Conservation (phyloP, 306 rosid species). For the Lotus japonicus region DNA sequence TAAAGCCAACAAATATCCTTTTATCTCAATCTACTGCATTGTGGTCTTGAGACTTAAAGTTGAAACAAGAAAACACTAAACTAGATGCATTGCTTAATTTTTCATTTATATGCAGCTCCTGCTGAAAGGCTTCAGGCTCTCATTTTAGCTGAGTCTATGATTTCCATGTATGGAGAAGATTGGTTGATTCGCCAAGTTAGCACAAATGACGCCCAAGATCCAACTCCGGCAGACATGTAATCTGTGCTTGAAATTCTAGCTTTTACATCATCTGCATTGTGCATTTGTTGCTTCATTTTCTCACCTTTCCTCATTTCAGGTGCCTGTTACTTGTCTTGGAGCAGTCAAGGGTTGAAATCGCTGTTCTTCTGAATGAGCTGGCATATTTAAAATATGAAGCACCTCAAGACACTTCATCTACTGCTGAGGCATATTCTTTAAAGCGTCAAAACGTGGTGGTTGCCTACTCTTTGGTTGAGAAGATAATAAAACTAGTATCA, state of each 20-base stretch:
- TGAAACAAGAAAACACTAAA: constrained; percentile 2
- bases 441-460: constrained; percentile 61
- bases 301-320: constrained; percentile 40
- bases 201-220: constrained; percentile 36
- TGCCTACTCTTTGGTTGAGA: constrained; percentile 83
- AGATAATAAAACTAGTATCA: constrained; percentile 70
- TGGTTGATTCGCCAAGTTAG: constrained; percentile 61
- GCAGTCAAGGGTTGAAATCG: constrained; percentile 95
- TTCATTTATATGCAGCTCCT: constrained; percentile 59
- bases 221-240: constrained; percentile 68
- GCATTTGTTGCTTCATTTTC: constrained; percentile 16
- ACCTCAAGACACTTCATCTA: constrained; percentile 50
- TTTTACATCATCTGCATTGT: neutral
- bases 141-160: constrained; percentile 76
- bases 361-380: constrained; percentile 82
- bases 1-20: too few relatives aligned
- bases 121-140: constrained; percentile 82
- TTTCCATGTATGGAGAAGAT: constrained; percentile 55
- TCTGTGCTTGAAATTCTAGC: too few relatives aligned
- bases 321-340: constrained; percentile 85
- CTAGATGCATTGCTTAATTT: neutral
- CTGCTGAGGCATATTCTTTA: constrained; percentile 42
- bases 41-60: neutral
- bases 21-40: neutral
- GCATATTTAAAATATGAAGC: constrained; percentile 85